Percentiles rank a stretch among this genome's conserved stretches.
phyloP scores from a whole-genome alignment of 2,329 filamentous ascomycete species.

The Diaporthe longicolla region DNA sequence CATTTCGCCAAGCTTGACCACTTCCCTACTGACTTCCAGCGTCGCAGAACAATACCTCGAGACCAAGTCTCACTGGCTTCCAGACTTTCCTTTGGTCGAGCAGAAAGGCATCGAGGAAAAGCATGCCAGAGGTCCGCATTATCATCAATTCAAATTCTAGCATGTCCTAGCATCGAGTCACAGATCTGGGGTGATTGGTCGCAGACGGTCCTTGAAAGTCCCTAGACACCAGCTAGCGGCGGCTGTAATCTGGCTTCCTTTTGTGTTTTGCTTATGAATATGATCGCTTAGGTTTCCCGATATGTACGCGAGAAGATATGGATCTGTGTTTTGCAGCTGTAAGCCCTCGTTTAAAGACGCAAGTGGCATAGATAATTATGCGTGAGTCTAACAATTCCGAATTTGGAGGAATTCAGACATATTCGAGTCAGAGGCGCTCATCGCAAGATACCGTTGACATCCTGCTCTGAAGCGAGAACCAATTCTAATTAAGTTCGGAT shows the following conservation, averaged over 20 bases:
- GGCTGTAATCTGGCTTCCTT: not conserved
- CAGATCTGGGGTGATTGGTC: not conserved
- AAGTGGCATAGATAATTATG: not conserved
- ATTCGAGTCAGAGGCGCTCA: not conserved
- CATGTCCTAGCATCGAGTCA: constrained; percentile 2
- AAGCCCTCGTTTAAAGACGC: not conserved
- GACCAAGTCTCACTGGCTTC: constrained; percentile 31
- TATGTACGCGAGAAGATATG: not conserved
- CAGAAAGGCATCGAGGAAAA: constrained; percentile 13
- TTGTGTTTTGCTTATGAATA: not conserved
- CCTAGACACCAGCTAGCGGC: not conserved
- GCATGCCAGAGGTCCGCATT: constrained; percentile 19
- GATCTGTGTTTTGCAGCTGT: not conserved
- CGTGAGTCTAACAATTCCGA: not conserved
- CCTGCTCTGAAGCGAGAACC: not conserved
- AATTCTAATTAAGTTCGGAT: not conserved
- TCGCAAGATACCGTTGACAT: not conserved
- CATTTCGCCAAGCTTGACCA: not conserved
- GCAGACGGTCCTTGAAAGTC: not conserved
- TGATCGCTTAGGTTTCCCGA: not conserved
- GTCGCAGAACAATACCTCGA: constrained; percentile 22
- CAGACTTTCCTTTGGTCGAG: not conserved
- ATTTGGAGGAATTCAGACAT: not conserved
- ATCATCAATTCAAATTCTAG: not conserved
- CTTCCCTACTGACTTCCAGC: not conserved